These are phyloP conservation scores for Boletus sp. DNA, from an alignment of 768 basidiomycete species.

Conservation along the genomic window DNA sequence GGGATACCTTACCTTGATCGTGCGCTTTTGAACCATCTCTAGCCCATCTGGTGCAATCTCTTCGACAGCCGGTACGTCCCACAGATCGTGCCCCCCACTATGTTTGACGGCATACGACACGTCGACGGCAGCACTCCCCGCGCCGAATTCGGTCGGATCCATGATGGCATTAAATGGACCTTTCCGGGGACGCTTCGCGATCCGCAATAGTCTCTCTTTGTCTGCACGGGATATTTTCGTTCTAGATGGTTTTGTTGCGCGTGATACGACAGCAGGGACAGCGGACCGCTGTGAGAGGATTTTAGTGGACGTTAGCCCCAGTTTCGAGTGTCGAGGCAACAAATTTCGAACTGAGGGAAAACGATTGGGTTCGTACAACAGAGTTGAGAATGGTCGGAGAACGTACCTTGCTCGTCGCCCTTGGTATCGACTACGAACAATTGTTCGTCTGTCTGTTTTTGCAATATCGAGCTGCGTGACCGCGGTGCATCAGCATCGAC, in stretches of 20 bases:
- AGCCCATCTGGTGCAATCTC: constrained; percentile 42
- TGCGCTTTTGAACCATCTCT: constrained; percentile 35
- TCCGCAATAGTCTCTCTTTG: constrained; percentile 70
- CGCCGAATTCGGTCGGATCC: constrained; percentile 63
- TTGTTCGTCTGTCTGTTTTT: constrained; percentile 66
- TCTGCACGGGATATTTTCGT: constrained; percentile 56
- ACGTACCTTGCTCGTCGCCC: constrained; percentile 69
- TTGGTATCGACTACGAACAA: constrained; percentile 78
- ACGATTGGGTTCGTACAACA: no score
- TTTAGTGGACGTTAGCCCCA: constrained; percentile 64
- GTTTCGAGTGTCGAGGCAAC: constrained; percentile 51
- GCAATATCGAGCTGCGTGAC: constrained; percentile 49
- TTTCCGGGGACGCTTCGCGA: constrained; percentile 66
- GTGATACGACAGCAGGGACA: constrained; percentile 78
- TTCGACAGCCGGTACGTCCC: constrained; percentile 39
- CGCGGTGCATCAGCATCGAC: not conserved
- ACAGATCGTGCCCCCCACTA: constrained; percentile 66
- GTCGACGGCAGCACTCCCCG: constrained; percentile 62
- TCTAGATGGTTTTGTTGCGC: constrained; percentile 28
- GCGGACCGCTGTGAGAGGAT: constrained; percentile 86
- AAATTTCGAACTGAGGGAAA: constrained; percentile 52
- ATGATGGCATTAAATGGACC: constrained; percentile 72
- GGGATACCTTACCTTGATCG: constrained; percentile 48
- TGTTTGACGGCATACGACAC: constrained; percentile 66
- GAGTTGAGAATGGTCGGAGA: not conserved